Evolutionary conservation across 192 early-diverging fungal species (phyloP).

Genomic region (Podila clonocystis): DNA sequence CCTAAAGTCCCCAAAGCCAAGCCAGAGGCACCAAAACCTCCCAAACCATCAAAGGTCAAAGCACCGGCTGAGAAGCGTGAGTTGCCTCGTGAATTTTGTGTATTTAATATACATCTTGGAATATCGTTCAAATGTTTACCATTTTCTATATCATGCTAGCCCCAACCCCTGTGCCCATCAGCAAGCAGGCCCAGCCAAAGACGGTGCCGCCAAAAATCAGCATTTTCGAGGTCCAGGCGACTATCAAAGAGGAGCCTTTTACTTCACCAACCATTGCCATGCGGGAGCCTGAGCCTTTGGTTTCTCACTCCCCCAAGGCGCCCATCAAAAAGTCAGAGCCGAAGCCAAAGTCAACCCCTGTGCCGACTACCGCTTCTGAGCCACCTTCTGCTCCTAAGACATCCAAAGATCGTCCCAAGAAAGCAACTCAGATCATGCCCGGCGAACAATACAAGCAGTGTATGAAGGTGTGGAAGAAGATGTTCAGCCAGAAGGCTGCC

Average conservation of each 20-base stretch:
- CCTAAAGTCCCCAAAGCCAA: conserved; percentile 36
- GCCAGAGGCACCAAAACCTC: conserved; percentile 24
- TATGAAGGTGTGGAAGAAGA: conserved; percentile 51
- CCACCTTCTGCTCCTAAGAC: conserved; percentile 3
- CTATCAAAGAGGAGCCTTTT: conserved; percentile 43
- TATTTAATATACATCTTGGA: not conserved
- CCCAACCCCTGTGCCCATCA: not conserved
- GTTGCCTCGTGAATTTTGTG: not conserved
- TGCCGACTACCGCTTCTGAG: conserved; percentile 13
- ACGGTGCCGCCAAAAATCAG: not conserved
- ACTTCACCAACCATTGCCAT: conserved; percentile 44
- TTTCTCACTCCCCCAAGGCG: conserved; percentile 42
- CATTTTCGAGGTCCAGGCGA: not conserved
- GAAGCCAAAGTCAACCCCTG: conserved; percentile 24
- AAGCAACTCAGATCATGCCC: conserved; percentile 16
- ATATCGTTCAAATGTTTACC: not conserved
- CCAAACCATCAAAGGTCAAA: conserved; percentile 26
- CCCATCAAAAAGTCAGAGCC: conserved; percentile 25
- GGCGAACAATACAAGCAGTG: conserved; percentile 47
- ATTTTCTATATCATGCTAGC: not conserved
- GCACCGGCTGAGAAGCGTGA: conserved; percentile 9
- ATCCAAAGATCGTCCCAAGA: conserved; percentile 17
- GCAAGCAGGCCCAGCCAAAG: not conserved
- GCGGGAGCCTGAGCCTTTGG: conserved; percentile 22
- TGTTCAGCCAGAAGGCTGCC: conserved; percentile 59